Evolutionary conservation across 345 rosid species (phyloP), one percentile per base, ranked within the genome.

Genomic region (Gossypium stocksii): DNA sequence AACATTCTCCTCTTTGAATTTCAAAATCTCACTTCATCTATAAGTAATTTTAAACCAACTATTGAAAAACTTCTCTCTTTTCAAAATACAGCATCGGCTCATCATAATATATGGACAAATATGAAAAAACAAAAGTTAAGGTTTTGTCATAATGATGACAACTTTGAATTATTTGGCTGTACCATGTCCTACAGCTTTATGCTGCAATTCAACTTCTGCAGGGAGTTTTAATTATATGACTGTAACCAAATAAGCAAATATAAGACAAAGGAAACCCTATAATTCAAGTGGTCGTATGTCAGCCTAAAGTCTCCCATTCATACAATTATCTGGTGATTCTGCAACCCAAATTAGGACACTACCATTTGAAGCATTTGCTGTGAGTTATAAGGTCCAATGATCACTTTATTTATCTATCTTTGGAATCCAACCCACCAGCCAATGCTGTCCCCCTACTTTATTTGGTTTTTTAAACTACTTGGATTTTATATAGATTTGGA

Each of bases 101-200:
- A 70, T 59, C 66, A 76, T 75, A 75, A 79, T 27, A 72, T 85
- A 79, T 73, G 83, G 94, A 90, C 97, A 86, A 87, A 88, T 76
- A 83, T 90, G 93, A 88, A 90, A 87, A 89, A 96, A 94, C 97
- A 91, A 90, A 88, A 80, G 80, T 94, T 87, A 90, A 91, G 98
- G 96, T 89, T 91, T 82, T 84, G 93, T 91, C 91, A 90, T 87
- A 63, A 34, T 34, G 41, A 85, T 87, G 87, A 78, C 89, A 72
- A 56, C 66, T 74, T 83, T 81, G 88, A 83, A 8, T 85, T 73
- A 79, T 74, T 78, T 79, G 72, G 77, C 78, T 3, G 72, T 68
- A 34, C 65, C 64, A 70, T 86, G 90, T 74, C 91, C 91, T 80
- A 87, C 91, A 75, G 54, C 85, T 85, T 86, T 82, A 77, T 71